A percentile compares a stretch with the other conserved stretches of the same genome.
Conservation (phyloP, 2,329 filamentous ascomycete species). For the Alternaria conjuncta region DNA sequence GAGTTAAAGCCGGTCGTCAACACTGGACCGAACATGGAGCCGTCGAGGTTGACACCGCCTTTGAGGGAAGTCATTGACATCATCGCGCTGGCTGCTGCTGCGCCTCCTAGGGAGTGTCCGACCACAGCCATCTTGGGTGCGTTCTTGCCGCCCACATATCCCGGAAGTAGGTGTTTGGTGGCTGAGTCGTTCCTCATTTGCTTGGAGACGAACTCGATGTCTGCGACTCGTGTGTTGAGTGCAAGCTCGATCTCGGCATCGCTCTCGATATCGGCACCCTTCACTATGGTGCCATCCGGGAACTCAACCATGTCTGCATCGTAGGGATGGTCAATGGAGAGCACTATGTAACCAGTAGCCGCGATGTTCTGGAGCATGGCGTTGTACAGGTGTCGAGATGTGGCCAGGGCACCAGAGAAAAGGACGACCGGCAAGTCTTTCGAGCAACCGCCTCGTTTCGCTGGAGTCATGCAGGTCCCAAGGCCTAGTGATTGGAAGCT, state of each 20-base stretch:
- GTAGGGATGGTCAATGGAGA: conserved; percentile 60
- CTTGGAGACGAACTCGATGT: conserved; percentile 28
- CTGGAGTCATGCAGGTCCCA: conserved; percentile 18
- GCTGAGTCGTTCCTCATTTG: conserved; percentile 24
- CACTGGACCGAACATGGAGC: conserved; percentile 34
- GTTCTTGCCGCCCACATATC: neutral
- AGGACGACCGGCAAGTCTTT: conserved; percentile 41
- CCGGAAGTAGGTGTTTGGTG: neutral
- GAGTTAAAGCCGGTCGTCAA: conserved; percentile 17
- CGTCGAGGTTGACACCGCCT: conserved; percentile 48
- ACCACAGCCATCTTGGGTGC: conserved; percentile 24
- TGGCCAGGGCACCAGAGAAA: conserved; percentile 56
- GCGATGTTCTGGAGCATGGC: conserved; percentile 55
- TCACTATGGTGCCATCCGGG: conserved; percentile 49
- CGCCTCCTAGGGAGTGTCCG: conserved; percentile 49
- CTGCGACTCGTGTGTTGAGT: conserved; percentile 27
- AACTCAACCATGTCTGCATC: conserved; percentile 59
- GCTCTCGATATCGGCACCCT: conserved; percentile 31
- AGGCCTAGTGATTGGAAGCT: conserved; percentile 26
- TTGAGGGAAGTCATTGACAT: conserved; percentile 20
- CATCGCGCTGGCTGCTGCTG: conserved; percentile 31
- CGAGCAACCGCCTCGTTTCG: neutral
- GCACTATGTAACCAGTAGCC: conserved; percentile 55
- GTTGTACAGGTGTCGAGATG: conserved; percentile 53
- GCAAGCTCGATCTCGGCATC: conserved; percentile 29